Base-by-base conservation (phyloP, 148 eudicot genomes). In the Cornus florida region DNA sequence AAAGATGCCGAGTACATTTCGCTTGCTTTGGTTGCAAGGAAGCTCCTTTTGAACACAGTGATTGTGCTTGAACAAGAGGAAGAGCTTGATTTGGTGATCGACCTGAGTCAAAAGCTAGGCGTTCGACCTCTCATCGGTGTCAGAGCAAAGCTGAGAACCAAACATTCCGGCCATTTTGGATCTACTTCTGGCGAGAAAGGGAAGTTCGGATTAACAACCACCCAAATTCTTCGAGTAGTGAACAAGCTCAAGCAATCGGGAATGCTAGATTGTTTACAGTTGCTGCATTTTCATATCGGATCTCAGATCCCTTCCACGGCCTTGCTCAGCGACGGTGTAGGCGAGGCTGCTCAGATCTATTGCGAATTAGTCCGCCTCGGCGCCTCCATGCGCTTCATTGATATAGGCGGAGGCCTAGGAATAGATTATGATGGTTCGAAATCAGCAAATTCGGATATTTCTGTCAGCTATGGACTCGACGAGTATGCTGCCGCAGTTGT, bases 171-270 rank as follows among this genome's bases (percentile, higher is more conserved):
- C 20, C 99, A 96, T 82, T 96, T 93, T 5, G 98, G 99, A 35
- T 88, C 99, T 0, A 95, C 99, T 3, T 95, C 99, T 0, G 99
- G 99, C 16, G 99, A 95, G 86, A 95, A 95, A 75, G 99, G 99
- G 3, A 96, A 96, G 35, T 96, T 96, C 59, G 99, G 99, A 14
- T 67, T 96, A 0, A 92, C 91, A 0, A 91, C 95, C 0, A 84
- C 89, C 8, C 94, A 96, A 39, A 92, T 96, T 10, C 80, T 93
- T 5, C 87, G 95, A 0, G 98, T 93, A 20, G 98, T 92, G 19
- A 86, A 85, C 80, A 93, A 88, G 72, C 89, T 96, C 4, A 78
- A 87, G 14, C 83, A 84, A 6, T 75, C 72, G 38, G 91, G 89
- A 11, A 96, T 96, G 99, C 67, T 96, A 4, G 99, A 92, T 84